Evolutionary conservation across 257 asterid species (phyloP).

Genomic region (Nicotiana knightiana): DNA sequence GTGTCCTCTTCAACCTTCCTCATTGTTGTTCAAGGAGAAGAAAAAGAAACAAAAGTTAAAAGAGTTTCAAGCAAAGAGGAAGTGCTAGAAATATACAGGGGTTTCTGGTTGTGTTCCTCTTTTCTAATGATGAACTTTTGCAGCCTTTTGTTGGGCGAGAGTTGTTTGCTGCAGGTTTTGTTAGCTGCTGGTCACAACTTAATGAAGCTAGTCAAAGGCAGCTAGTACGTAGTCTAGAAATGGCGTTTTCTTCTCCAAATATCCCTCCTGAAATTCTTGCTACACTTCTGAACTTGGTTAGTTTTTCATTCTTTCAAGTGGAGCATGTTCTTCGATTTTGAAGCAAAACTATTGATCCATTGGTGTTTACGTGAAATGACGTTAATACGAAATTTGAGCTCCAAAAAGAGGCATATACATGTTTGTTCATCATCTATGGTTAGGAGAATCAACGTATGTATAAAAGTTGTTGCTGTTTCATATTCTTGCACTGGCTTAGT

Average conservation of each 20-base stretch:
- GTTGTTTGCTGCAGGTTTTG: slow-evolving; percentile 98
- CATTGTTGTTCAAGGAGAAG: neutral
- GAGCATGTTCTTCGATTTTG: neutral
- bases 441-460: neutral
- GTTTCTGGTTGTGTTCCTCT: neutral
- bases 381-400: neutral
- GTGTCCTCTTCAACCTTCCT: slow-evolving; percentile 11
- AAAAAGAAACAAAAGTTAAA: neutral
- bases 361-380: neutral
- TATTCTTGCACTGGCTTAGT: too few species aligned
- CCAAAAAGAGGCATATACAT: neutral
- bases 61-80: neutral
- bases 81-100: neutral
- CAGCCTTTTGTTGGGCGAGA: slow-evolving; percentile 99
- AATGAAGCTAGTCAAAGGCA: slow-evolving; percentile 74
- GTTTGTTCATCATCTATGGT: neutral
- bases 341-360: neutral
- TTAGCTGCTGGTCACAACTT: slow-evolving; percentile 97
- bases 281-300: slow-evolving; percentile 92
- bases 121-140: slow-evolving; percentile 25
- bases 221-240: slow-evolving; percentile 86
- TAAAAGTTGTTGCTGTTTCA: neutral
- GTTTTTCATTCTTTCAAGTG: slow-evolving; percentile 7
- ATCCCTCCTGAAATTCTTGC: slow-evolving; percentile 98
- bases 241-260: slow-evolving; percentile 98